Conservation (phyloP, 208 protist genomes). For the Crithidia thermophila region DNA sequence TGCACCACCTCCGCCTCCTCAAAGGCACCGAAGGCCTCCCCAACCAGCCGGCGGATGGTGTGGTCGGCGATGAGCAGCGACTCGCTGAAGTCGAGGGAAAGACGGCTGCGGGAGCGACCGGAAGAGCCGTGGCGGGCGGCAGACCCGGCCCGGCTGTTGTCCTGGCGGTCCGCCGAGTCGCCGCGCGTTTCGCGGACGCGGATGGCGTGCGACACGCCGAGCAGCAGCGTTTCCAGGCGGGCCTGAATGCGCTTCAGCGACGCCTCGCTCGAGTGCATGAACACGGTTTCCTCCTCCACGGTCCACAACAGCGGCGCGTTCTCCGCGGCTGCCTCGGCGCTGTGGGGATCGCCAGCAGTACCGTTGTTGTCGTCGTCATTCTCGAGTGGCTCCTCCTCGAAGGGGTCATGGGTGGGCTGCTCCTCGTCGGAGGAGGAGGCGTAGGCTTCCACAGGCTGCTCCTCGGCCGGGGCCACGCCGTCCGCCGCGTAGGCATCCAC, state of each 20-base stretch:
- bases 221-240: constrained; percentile 13
- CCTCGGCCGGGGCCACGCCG: background rate
- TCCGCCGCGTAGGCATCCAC: background rate
- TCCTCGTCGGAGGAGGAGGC: background rate
- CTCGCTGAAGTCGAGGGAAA: constrained; percentile 2
- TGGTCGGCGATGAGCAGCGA: constrained; percentile 21
- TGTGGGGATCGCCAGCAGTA: background rate
- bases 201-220: constrained; percentile 23
- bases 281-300: constrained; percentile 31
- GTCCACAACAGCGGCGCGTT: constrained; percentile 20
- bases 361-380: background rate
- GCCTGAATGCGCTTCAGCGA: constrained; percentile 19
- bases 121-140: too few relatives aligned
- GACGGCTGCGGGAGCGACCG: background rate
- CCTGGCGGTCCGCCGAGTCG: background rate
- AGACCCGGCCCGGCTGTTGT: background rate
- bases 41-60: constrained; percentile 11
- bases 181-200: background rate
- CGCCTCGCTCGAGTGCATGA: constrained; percentile 22
- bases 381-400: background rate
- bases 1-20: constrained; percentile 9
- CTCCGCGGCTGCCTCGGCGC: background rate
- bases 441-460: background rate
- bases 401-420: background rate
- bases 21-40: constrained; percentile 15